phyloP scores from a whole-genome alignment of 2,329 filamentous ascomycete species.

The Trematosphaeria pertusa region DNA sequence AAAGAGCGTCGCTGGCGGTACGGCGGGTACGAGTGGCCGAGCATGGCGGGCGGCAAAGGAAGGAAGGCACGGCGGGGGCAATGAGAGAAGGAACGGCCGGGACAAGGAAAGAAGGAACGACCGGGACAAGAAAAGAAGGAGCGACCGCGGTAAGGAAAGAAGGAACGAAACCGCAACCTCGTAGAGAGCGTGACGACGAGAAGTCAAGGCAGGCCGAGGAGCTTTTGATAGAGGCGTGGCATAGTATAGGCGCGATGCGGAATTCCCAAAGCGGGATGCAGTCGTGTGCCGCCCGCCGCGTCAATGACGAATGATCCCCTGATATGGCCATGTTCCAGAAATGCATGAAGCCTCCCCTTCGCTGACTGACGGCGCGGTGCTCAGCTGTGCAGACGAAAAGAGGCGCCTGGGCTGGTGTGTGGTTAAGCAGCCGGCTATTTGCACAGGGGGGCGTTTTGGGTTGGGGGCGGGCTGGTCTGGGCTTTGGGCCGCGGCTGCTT shows the following conservation, averaged over 20 bases:
- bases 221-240: too few species aligned
- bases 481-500: neutral
- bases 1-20: conserved; percentile 18
- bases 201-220: neutral
- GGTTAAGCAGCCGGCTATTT: neutral
- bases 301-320: neutral
- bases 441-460: neutral
- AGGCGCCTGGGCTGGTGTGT: neutral
- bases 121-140: neutral
- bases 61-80: conserved; percentile 3
- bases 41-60: conserved; percentile 11
- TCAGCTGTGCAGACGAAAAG: neutral
- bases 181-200: neutral
- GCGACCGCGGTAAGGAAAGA: neutral
- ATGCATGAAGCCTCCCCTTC: neutral
- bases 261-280: neutral
- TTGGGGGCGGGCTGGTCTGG: neutral
- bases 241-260: too few species aligned
- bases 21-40: conserved; percentile 7
- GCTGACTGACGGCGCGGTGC: too few species aligned
- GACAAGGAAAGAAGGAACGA: neutral
- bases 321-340: conserved; percentile 4
- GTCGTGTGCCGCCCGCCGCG: neutral
- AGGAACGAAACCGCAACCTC: neutral
- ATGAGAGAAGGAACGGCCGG: conserved; percentile 1